Evolutionary conservation across 140 eudicot species (phyloP).

Genomic region (Ambrosia hybrid): DNA sequence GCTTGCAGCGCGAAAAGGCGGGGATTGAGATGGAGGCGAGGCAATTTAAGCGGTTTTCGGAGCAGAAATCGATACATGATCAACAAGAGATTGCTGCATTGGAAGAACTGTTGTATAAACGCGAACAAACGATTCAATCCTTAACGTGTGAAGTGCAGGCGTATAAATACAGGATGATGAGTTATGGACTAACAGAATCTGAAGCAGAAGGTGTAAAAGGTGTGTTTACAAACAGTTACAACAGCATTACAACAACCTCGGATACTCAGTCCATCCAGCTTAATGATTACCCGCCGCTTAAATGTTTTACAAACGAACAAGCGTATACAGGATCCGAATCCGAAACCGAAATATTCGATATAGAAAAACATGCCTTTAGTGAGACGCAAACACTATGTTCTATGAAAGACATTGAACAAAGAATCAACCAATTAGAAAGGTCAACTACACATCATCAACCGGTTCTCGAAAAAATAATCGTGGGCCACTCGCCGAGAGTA

Average conservation of each 20-base stretch:
- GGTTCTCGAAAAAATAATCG: constrained; percentile 59
- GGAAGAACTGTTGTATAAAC: constrained; percentile 70
- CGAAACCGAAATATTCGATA: constrained; percentile 47
- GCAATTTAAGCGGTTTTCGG: constrained; percentile 72
- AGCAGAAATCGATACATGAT: constrained; percentile 74
- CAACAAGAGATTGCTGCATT: constrained; percentile 56
- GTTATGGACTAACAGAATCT: constrained; percentile 69
- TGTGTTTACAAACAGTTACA: constrained; percentile 37
- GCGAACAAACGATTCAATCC: constrained; percentile 59
- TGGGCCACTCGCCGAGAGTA: constrained; percentile 65
- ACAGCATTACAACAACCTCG: constrained; percentile 31
- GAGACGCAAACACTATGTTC: constrained; percentile 70
- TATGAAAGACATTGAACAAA: constrained; percentile 58
- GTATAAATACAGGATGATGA: constrained; percentile 82
- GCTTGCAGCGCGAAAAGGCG: constrained; percentile 82
- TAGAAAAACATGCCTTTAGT: constrained; percentile 64
- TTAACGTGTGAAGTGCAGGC: constrained; percentile 77
- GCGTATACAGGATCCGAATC: constrained; percentile 39
- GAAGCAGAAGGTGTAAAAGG: constrained; percentile 65
- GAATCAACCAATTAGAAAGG: constrained; percentile 63
- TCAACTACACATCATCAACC: constrained; percentile 46
- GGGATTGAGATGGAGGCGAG: constrained; percentile 75
- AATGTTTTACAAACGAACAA: constrained; percentile 53
- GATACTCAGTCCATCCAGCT: constrained; percentile 36
- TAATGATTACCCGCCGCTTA: constrained; percentile 72